Base-by-base conservation (phyloP, 2,329 filamentous ascomycete genomes). In the Ceratocystis huliohia region DNA sequence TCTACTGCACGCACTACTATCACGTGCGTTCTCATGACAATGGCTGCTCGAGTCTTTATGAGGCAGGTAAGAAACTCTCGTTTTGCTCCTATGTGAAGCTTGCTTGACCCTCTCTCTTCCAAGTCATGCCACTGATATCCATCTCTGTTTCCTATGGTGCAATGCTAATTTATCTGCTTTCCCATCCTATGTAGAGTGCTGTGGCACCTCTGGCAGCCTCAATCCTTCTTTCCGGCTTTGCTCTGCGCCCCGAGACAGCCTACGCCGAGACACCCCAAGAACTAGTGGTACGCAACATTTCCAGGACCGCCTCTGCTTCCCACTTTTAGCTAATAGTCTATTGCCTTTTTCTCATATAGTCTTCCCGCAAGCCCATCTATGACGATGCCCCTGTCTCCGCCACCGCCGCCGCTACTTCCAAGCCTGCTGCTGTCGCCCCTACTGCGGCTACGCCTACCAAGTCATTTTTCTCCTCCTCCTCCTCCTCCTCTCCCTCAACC, bases 361-460 rank as follows among this genome's bases (percentile, higher is more conserved):
- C 66, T 65, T 45, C 62, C 59, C 68, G 81, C 74, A 89, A 88
- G 75, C 87, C 90, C 70, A 94, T 95, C 78, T 95, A 95, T 82
- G 89, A 93, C 74, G 82, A 87, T 74, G 73, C 76, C 68, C 73
- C 77, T 71, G 37, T 44, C 44, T 20, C 56, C 37, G 22, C 22
- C 48, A 15, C 22, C 30, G 37, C 59, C 33, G 48, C 45, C 46
- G 28, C 28, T 30, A n/a, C 56, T 22, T 33, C 65, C 33, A 61
- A 65, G 50, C 63, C 71, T 74, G 45, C 63, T 22, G 59, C 59
- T 28, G 20, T 57, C 56, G 72, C 65, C 70, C 71, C 59, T 65
- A 70, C 66, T 62, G 72, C 71, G 71, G 71, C 66, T 66, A 73
- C 75, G 71, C 71, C 73, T 61, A 67, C 72, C 65, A 66, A 70